Evolutionary conservation across 2,329 filamentous ascomycete genomes (phyloP).

Genomic region (Bipolaris zeicola): DNA sequence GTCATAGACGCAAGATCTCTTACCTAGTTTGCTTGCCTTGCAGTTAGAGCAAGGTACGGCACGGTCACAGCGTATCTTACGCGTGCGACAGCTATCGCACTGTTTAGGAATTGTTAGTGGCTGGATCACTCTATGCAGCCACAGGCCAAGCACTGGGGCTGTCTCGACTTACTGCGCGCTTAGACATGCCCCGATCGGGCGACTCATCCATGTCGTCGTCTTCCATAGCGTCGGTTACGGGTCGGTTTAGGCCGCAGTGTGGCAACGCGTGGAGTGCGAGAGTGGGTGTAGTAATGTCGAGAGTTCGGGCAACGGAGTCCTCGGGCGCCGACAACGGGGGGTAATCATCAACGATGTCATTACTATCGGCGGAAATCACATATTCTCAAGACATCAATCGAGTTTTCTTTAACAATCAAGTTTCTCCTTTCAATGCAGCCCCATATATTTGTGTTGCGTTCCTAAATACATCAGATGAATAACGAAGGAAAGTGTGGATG

Average conservation of each 20-base stretch:
- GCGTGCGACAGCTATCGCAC: constrained; percentile 44
- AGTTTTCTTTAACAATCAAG: not conserved
- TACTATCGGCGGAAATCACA: constrained; percentile 3
- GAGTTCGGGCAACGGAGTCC: constrained; percentile 18
- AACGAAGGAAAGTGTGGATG: constrained; percentile 1
- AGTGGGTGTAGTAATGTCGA: constrained; percentile 11
- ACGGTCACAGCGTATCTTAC: constrained; percentile 46
- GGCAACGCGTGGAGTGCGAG: constrained; percentile 23
- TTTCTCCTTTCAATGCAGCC: too few species aligned
- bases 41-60: constrained; percentile 45
- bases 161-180: constrained; percentile 36
- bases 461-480: not conserved
- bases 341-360: constrained; percentile 22
- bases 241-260: constrained; percentile 14
- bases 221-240: constrained; percentile 33
- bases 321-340: constrained; percentile 21
- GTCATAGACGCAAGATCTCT: constrained; percentile 6
- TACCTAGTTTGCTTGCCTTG: constrained; percentile 45
- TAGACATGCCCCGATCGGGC: constrained; percentile 33
- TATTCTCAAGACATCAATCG: not conserved
- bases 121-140: not conserved
- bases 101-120: constrained; percentile 18
- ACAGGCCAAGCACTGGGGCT: not conserved
- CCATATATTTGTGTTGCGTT: not conserved
- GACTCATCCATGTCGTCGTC: constrained; percentile 38